These are phyloP conservation scores for Friedmanniomyces simplex DNA, from an alignment of 495 filamentous ascomycete species.

Conservation along the genomic window DNA sequence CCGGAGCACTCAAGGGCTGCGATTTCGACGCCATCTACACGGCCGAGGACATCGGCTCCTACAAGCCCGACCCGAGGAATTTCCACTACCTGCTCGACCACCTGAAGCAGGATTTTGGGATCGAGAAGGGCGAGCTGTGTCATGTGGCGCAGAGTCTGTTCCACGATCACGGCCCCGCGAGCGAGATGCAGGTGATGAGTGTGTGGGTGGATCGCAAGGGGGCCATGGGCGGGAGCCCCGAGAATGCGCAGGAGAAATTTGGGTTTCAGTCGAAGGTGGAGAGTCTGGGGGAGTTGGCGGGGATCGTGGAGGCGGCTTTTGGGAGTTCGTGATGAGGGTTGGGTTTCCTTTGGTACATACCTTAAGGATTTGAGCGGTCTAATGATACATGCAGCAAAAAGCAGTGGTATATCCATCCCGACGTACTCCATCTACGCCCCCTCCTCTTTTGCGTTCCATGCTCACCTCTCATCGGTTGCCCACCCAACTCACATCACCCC, in stretches of 20 bases:
- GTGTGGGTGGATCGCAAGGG: conserved; percentile 61
- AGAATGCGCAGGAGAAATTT: conserved; percentile 33
- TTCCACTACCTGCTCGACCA: conserved; percentile 55
- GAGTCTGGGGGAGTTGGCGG: conserved; percentile 61
- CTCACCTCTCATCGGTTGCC: no score
- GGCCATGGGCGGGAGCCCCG: conserved; percentile 31
- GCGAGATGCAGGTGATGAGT: conserved; percentile 48
- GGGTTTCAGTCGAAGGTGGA: conserved; percentile 51
- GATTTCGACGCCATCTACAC: conserved; percentile 61
- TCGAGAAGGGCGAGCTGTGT: conserved; percentile 45
- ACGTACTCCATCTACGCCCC: not conserved
- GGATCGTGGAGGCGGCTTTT: conserved; percentile 46
- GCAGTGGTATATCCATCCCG: conserved; percentile 1
- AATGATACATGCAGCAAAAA: not conserved
- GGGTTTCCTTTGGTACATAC: not conserved
- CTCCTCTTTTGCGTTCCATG: not conserved
- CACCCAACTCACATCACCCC: conserved; percentile 3
- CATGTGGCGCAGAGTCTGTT: conserved; percentile 61
- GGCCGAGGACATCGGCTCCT: conserved; percentile 62
- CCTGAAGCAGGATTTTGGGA: conserved; percentile 45
- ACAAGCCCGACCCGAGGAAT: conserved; percentile 59
- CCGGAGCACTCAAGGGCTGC: conserved; percentile 38
- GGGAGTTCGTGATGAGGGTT: not conserved
- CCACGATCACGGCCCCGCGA: conserved; percentile 63
- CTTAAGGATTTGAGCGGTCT: no score